These are phyloP conservation scores for Cenococcum geophilum DNA, from an alignment of 495 filamentous ascomycete genomes.

Conservation along the genomic window DNA sequence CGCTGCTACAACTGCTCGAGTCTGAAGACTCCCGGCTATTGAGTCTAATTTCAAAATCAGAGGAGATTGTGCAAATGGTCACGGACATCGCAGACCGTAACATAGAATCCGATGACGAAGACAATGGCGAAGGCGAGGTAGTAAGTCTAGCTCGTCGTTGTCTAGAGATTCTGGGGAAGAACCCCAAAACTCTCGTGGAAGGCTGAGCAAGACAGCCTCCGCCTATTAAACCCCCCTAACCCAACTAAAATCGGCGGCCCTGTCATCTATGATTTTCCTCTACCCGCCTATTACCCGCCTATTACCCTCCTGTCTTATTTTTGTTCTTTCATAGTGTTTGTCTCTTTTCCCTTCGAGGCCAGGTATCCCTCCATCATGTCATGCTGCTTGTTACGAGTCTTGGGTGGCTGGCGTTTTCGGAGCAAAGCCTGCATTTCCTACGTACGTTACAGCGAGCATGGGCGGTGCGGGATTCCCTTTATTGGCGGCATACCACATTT, in stretches of 20 bases:
- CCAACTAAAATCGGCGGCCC: conserved; percentile 4
- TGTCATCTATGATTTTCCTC: conserved; percentile 5
- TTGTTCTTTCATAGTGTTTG: neutral
- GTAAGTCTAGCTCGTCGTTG: conserved; percentile 85
- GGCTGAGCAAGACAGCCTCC: conserved; percentile 35
- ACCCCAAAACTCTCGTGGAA: conserved; percentile 51
- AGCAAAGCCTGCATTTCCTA: conserved; percentile 12
- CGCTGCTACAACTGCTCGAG: conserved; percentile 87
- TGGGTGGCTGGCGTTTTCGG: conserved; percentile 22
- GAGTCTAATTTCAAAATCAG: conserved; percentile 74
- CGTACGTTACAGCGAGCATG: conserved; percentile 33
- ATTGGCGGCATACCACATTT: conserved; percentile 24
- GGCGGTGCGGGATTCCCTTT: conserved; percentile 28
- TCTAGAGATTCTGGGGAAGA: conserved; percentile 68
- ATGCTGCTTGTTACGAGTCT: conserved; percentile 17
- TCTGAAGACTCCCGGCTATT: conserved; percentile 85
- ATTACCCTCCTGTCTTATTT: conserved; percentile 8
- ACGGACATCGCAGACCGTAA: conserved; percentile 82
- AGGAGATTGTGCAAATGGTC: conserved; percentile 86
- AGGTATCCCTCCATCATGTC: conserved; percentile 7
- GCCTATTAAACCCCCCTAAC: neutral
- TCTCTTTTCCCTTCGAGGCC: conserved; percentile 17
- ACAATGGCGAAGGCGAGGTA: conserved; percentile 84
- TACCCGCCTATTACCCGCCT: conserved; percentile 9
- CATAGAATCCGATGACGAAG: conserved; percentile 84